These are phyloP conservation scores for Mycosarcoma maydis DNA, from an alignment of 1,284 basidiomycete species.

Conservation along the genomic window DNA sequence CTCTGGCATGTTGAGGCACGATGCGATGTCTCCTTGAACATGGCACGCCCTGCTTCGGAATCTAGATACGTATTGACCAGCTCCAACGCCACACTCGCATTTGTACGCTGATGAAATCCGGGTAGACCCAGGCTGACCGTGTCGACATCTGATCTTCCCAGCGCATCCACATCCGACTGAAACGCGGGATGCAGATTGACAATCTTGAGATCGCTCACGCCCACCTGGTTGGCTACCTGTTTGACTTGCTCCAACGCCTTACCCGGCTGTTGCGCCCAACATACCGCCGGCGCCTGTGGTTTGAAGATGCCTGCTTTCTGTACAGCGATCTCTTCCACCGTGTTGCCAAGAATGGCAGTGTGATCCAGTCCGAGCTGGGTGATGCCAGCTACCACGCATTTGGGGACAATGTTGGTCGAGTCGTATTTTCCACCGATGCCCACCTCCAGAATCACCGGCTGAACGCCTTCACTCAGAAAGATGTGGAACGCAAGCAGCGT, in stretches of 20 bases:
- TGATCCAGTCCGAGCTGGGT: conserved; percentile 94
- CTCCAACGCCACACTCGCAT: conserved; percentile 86
- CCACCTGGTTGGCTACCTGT: conserved; percentile 76
- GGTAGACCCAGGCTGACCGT: conserved; percentile 74
- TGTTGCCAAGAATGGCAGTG: conserved; percentile 87
- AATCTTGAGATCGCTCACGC: conserved; percentile 35
- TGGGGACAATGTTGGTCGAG: conserved; percentile 94
- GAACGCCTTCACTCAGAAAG: conserved; percentile 81
- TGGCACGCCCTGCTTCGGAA: conserved; percentile 62
- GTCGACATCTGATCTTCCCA: conserved; percentile 6
- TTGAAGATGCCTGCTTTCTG: conserved; percentile 99
- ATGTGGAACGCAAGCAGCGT: conserved; percentile 92
- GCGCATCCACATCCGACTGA: conserved; percentile 10
- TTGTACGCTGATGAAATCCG: conserved; percentile 88
- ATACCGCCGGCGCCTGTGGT: conserved; percentile 83
- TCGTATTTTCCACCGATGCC: conserved; percentile 95
- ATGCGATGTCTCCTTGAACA: conserved; percentile 27
- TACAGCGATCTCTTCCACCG: conserved; percentile 86
- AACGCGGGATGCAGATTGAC: conserved; percentile 40
- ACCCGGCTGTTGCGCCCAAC: conserved; percentile 81
- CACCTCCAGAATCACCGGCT: conserved; percentile 94
- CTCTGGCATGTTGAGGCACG: background rate
- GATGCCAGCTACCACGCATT: conserved; percentile 87
- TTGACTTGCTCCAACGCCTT: conserved; percentile 77
- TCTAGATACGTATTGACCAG: conserved; percentile 78